Evolutionary conservation across 805 yeast species (phyloP).

Genomic region (Zygosaccharomyces siamensis): DNA sequence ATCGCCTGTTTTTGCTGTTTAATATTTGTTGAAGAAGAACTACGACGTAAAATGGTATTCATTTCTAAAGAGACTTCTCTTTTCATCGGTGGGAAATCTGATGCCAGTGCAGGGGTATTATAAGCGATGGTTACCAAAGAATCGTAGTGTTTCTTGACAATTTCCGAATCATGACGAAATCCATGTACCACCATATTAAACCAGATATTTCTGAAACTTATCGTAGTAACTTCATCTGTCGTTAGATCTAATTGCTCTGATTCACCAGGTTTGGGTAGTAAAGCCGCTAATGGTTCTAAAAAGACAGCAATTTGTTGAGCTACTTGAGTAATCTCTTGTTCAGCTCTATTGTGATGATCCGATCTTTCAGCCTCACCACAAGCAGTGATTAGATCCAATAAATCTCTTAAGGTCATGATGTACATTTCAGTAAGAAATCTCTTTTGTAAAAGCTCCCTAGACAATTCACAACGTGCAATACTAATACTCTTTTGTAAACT

Average conservation of each 20-base stretch:
- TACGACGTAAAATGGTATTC: slow-evolving; percentile 84
- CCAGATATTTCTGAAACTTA: slow-evolving; percentile 84
- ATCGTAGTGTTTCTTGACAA: slow-evolving; percentile 43
- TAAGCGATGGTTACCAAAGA: slow-evolving; percentile 71
- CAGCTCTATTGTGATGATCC: slow-evolving; percentile 71
- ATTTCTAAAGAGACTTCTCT: slow-evolving; percentile 89
- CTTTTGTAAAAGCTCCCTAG: slow-evolving; percentile 32
- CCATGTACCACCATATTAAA: slow-evolving; percentile 92
- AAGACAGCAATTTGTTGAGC: slow-evolving; percentile 63
- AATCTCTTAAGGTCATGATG: slow-evolving; percentile 55
- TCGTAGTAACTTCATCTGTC: slow-evolving; percentile 45
- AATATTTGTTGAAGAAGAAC: slow-evolving; percentile 76
- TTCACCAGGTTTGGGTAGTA: slow-evolving; percentile 54
- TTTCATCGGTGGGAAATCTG: slow-evolving; percentile 72
- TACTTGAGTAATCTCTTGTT: slow-evolving; percentile 60
- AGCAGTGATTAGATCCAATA: slow-evolving; percentile 61
- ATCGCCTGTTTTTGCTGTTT: slow-evolving; percentile 67
- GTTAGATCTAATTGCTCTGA: slow-evolving; percentile 39
- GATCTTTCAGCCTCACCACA: slow-evolving; percentile 74
- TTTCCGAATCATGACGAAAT: slow-evolving; percentile 54
- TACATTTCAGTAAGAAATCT: slow-evolving; percentile 41
- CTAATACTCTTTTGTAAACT: slow-evolving; percentile 39
- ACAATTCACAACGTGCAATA: slow-evolving; percentile 47
- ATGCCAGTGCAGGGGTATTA: slow-evolving; percentile 82
- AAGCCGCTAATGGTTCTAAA: slow-evolving; percentile 67